Evolutionary conservation across 2,329 filamentous ascomycete genomes (phyloP).

Genomic region (Penicillium sp.): DNA sequence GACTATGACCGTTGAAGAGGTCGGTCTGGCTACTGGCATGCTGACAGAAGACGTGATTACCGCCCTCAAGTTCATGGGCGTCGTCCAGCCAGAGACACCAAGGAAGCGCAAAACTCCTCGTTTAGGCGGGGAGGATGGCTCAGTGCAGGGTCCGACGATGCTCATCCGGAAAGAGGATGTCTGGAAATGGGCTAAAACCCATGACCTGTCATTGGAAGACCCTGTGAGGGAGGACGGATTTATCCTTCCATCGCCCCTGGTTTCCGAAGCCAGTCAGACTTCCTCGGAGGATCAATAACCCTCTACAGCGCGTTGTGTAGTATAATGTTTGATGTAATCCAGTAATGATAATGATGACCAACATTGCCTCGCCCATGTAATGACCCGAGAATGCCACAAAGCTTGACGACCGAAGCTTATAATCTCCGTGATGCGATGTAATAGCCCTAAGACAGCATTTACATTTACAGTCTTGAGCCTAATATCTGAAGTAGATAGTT

Average conservation of each 20-base stretch:
- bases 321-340: slow-evolving; percentile 3
- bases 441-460: background rate
- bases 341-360: slow-evolving; percentile 8
- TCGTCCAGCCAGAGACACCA: slow-evolving; percentile 53
- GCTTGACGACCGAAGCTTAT: too few relatives aligned
- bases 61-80: slow-evolving; percentile 73
- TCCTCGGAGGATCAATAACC: slow-evolving; percentile 16
- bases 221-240: slow-evolving; percentile 73
- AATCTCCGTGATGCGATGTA: background rate
- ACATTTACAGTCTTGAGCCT: background rate
- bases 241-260: slow-evolving; percentile 52
- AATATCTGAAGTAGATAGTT: background rate
- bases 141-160: slow-evolving; percentile 30
- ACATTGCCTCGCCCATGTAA: background rate
- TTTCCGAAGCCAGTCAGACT: slow-evolving; percentile 27
- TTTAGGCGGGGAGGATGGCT: slow-evolving; percentile 19
- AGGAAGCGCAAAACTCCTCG: slow-evolving; percentile 51
- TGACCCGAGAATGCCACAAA: background rate
- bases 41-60: slow-evolving; percentile 74
- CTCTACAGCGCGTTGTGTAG: slow-evolving; percentile 3
- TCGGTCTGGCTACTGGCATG: slow-evolving; percentile 78
- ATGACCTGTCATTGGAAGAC: slow-evolving; percentile 60
- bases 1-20: slow-evolving; percentile 62
- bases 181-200: slow-evolving; percentile 60
- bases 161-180: slow-evolving; percentile 57